These are phyloP conservation scores for Davidsoniella neocaledoniae DNA, from an alignment of 2,329 filamentous ascomycete species.

Conservation along the genomic window DNA sequence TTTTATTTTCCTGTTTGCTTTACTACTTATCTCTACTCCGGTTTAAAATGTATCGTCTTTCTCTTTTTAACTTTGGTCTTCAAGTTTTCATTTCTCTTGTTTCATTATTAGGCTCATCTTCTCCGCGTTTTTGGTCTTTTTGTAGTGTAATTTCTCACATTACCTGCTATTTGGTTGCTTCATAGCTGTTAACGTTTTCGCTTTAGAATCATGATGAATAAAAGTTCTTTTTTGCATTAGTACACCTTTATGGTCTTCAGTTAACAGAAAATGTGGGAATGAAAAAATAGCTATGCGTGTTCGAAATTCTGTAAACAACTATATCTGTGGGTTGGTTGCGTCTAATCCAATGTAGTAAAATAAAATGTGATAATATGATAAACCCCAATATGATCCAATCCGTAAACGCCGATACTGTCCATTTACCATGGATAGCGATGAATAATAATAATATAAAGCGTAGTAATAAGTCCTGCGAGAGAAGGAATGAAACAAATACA, in stretches of 20 bases:
- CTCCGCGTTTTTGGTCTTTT: background rate
- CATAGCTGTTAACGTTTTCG: too few relatives aligned
- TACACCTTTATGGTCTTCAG: background rate
- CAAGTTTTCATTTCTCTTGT: slow-evolving; percentile 4
- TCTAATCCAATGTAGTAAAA: too few relatives aligned
- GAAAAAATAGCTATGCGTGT: too few relatives aligned
- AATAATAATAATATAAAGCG: too few relatives aligned
- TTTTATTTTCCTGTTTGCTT: background rate
- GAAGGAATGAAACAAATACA: too few relatives aligned
- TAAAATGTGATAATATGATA: too few relatives aligned
- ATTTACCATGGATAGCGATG: too few relatives aligned
- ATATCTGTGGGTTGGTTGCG: too few relatives aligned
- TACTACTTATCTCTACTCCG: background rate
- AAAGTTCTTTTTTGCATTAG: background rate
- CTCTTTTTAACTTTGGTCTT: background rate
- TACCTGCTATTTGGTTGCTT: background rate
- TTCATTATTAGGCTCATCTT: background rate
- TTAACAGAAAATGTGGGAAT: background rate
- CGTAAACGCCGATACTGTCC: too few relatives aligned
- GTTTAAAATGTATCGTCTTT: background rate
- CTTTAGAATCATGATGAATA: background rate
- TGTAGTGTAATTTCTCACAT: background rate
- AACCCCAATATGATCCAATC: too few relatives aligned
- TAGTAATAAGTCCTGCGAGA: too few relatives aligned
- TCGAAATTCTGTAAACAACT: too few relatives aligned